phyloP scores from a whole-genome alignment of 1,284 basidiomycete genomes.

The Cryptococcus sp. region DNA sequence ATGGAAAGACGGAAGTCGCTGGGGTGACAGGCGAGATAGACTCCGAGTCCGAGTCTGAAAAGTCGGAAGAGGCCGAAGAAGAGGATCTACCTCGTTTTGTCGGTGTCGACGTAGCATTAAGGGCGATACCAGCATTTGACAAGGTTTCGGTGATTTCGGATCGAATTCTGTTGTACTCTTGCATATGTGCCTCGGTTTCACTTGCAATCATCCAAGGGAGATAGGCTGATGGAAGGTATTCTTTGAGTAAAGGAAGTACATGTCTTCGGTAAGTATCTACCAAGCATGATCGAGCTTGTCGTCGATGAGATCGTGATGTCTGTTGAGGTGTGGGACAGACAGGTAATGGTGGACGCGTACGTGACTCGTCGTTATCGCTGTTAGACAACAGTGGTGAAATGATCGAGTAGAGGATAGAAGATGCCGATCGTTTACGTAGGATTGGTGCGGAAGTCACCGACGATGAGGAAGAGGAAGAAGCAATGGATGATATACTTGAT shows the following conservation, averaged over 20 bases:
- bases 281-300: conserved; percentile 65
- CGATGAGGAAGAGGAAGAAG: conserved; percentile 13
- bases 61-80: conserved; percentile 13
- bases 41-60: conserved; percentile 11
- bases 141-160: conserved; percentile 30
- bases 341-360: too few relatives aligned
- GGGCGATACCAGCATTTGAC: conserved; percentile 18
- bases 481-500: conserved; percentile 20
- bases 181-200: conserved; percentile 27
- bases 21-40: conserved; percentile 23
- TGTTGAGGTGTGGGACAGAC: conserved; percentile 11
- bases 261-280: conserved; percentile 69
- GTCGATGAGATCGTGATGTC: conserved; percentile 58
- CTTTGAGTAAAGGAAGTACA: conserved; percentile 55
- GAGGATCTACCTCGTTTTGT: conserved; percentile 13
- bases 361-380: not conserved
- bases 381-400: conserved; percentile 39
- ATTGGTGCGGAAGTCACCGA: conserved; percentile 6
- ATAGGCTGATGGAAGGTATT: conserved; percentile 37
- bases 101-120: conserved; percentile 6
- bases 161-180: conserved; percentile 29
- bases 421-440: conserved; percentile 27
- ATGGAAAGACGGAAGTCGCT: conserved; percentile 30
- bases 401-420: conserved; percentile 39
- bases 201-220: conserved; percentile 39